Evolutionary conservation across 805 yeast genomes (phyloP).

Genomic region (Saccharomycopsis selenospora): DNA sequence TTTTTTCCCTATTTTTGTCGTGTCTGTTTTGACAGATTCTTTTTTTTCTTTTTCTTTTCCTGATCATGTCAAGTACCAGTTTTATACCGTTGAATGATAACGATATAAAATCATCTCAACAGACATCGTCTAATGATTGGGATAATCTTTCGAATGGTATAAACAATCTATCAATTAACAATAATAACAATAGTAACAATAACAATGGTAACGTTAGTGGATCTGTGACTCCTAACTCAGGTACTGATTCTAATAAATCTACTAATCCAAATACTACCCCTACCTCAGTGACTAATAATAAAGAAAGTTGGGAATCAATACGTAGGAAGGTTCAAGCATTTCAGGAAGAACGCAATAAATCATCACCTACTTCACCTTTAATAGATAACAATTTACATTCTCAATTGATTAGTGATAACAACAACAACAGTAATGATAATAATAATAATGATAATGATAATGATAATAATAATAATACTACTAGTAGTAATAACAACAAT

Average conservation of each 20-base stretch:
- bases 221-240: neutral
- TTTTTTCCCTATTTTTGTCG: too few relatives aligned
- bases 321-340: neutral
- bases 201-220: too few relatives aligned
- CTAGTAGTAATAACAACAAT: too few relatives aligned
- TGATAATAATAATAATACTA: too few relatives aligned
- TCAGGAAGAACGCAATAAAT: neutral
- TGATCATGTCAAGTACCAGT: neutral
- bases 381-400: neutral
- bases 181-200: too few relatives aligned
- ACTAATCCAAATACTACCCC: neutral
- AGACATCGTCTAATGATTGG: too few relatives aligned
- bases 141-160: too few relatives aligned
- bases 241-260: neutral
- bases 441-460: neutral
- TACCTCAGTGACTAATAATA: neutral
- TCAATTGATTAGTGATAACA: neutral
- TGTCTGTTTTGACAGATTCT: neutral
- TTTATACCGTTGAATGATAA: constrained; percentile 1
- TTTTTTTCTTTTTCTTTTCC: neutral
- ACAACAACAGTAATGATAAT: neutral
- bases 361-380: neutral
- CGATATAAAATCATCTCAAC: neutral
- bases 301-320: neutral
- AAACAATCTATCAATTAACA: too few relatives aligned